Evolutionary conservation across 768 basidiomycete genomes (phyloP).

Genomic region (Grammothele lineata): DNA sequence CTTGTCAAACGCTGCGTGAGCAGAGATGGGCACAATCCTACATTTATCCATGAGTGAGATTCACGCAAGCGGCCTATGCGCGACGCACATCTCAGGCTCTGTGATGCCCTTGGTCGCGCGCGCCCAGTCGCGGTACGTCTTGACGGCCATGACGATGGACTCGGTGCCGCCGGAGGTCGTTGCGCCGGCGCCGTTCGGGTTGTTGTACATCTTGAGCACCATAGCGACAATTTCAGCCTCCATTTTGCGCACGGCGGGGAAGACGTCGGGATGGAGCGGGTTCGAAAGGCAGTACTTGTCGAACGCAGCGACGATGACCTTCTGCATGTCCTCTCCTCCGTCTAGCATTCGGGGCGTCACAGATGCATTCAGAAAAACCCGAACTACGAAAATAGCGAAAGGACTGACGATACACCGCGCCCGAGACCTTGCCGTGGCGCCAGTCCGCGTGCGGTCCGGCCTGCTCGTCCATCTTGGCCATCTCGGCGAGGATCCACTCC

Average conservation of each 20-base stretch:
- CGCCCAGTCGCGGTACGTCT: constrained; percentile 94
- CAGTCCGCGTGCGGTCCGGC: constrained; percentile 47
- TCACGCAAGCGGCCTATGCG: background rate
- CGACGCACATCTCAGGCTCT: constrained; percentile 83
- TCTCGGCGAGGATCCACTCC: constrained; percentile 75
- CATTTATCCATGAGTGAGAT: background rate
- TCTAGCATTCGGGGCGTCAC: constrained; percentile 37
- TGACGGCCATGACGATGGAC: constrained; percentile 92
- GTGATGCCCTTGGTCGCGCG: constrained; percentile 79
- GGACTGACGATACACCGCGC: constrained; percentile 78
- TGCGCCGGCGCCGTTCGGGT: constrained; percentile 80
- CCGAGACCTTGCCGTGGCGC: constrained; percentile 72
- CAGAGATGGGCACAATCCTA: constrained; percentile 80
- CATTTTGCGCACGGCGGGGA: constrained; percentile 94
- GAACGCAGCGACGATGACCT: constrained; percentile 77
- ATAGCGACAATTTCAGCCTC: constrained; percentile 92
- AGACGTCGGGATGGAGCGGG: constrained; percentile 90
- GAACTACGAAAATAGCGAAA: no score
- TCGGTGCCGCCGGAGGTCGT: constrained; percentile 97
- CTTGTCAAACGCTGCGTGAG: constrained; percentile 95
- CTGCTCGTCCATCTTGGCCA: constrained; percentile 74
- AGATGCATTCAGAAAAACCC: no score
- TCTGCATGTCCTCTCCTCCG: constrained; percentile 77
- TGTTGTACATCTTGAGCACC: constrained; percentile 81
- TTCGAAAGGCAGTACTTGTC: constrained; percentile 82